Evolutionary conservation across 139 green algal species (phyloP).

Genomic region (Chlamydomonas sphaeroides): DNA sequence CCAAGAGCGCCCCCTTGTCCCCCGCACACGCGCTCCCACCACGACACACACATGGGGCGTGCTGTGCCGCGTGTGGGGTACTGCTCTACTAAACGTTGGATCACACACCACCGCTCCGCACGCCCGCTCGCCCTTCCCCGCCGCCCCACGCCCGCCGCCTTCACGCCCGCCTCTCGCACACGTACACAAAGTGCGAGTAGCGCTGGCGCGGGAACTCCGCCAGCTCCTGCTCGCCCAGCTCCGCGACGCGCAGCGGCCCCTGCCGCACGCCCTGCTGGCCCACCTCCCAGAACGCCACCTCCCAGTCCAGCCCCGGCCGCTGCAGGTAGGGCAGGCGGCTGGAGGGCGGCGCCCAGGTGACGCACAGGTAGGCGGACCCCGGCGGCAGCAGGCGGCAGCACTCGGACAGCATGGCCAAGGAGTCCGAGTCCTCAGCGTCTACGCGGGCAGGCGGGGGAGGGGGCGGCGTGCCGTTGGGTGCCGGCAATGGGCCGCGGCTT

Average conservation of each 20-base stretch:
- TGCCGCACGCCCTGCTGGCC: slow-evolving; percentile 53
- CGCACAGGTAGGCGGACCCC: slow-evolving; percentile 52
- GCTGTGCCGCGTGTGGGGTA: no score
- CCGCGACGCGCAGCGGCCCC: slow-evolving; percentile 42
- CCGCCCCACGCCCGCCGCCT: background rate
- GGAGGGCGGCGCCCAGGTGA: slow-evolving; percentile 42
- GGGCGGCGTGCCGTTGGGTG: no score
- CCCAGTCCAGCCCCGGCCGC: slow-evolving; percentile 41
- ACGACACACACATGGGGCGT: no score
- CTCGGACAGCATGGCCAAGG: slow-evolving; percentile 46
- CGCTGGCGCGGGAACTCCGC: slow-evolving; percentile 2
- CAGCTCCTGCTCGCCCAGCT: background rate
- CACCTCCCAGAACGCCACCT: slow-evolving; percentile 52
- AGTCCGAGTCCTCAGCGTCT: slow-evolving; percentile 39
- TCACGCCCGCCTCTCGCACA: slow-evolving; percentile 10
- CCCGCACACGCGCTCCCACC: no score
- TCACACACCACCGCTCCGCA: no score
- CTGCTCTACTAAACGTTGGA: no score
- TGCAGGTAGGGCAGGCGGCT: slow-evolving; percentile 39
- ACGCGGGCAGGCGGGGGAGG: no score
- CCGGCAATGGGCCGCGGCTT: no score
- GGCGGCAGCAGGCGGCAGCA: slow-evolving; percentile 51
- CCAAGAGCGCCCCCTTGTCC: no score
- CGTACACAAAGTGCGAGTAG: slow-evolving; percentile 53
- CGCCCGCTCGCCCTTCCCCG: no score